Conservation (phyloP, 2,329 filamentous ascomycete genomes). For the Gnomoniopsis sp. region DNA sequence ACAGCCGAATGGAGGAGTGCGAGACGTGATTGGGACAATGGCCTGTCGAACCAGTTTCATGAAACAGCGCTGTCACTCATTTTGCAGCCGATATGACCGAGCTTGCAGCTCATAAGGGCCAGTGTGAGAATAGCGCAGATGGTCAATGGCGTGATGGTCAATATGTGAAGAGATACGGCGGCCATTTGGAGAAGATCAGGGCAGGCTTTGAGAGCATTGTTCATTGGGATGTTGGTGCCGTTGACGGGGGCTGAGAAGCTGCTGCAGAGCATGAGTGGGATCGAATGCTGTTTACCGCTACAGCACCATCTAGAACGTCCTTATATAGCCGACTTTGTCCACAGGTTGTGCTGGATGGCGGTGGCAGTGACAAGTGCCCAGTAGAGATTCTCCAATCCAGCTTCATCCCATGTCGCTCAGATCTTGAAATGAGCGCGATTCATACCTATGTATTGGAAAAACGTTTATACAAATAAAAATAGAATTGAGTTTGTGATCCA, state of each 20-base stretch:
- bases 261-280: conserved; percentile 9
- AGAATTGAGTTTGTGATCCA: neutral
- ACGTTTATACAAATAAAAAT: neutral
- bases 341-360: conserved; percentile 15
- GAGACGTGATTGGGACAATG: too few species aligned
- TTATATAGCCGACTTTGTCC: neutral
- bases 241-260: conserved; percentile 16
- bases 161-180: neutral
- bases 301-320: neutral
- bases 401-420: neutral
- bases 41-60: too few species aligned
- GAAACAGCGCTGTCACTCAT: too few species aligned
- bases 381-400: neutral
- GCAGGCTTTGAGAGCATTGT: neutral
- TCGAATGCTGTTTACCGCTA: neutral
- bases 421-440: neutral
- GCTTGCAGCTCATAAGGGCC: neutral
- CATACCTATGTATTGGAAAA: too few species aligned
- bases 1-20: too few species aligned
- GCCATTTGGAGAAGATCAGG: neutral
- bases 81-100: too few species aligned
- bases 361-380: neutral
- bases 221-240: conserved; percentile 1
- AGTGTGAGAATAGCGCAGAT: neutral
- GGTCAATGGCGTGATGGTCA: neutral